phyloP scores from a whole-genome alignment of 345 rosid genomes.

The Camelina hispida region DNA sequence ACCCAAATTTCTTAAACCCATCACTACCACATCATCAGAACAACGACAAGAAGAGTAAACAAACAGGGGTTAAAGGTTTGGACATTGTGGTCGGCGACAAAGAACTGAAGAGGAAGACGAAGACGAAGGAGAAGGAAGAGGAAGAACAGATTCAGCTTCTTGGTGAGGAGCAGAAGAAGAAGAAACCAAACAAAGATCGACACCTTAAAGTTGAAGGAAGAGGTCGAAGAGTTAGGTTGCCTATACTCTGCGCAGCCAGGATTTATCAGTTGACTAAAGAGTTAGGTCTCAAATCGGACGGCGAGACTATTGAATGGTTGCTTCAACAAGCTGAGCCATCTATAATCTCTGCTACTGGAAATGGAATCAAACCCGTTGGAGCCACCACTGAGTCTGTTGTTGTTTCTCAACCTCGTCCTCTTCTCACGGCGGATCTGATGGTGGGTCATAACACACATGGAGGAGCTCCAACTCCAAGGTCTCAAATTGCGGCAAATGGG shows the following conservation, averaged over 20 bases:
- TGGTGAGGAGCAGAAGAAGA: slow-evolving; percentile 1
- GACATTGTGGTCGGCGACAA: slow-evolving; percentile 16
- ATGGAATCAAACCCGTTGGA: slow-evolving; percentile 2
- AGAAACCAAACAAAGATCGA: slow-evolving; percentile 16
- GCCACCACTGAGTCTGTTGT: background rate
- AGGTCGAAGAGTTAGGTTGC: slow-evolving; percentile 26
- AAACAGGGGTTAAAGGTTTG: slow-evolving; percentile 7
- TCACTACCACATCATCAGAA: slow-evolving; percentile 2
- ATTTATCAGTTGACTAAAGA: slow-evolving; percentile 34
- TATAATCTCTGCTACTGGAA: slow-evolving; percentile 32
- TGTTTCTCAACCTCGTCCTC: slow-evolving; percentile 4
- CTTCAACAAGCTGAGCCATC: slow-evolving; percentile 40
- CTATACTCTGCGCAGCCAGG: slow-evolving; percentile 27
- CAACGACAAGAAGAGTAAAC: background rate
- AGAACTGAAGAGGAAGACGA: slow-evolving; percentile 20
- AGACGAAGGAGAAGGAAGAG: background rate
- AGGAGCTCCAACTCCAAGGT: slow-evolving; percentile 15
- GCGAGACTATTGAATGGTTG: slow-evolving; percentile 36
- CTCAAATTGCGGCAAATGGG: slow-evolving; percentile 9
- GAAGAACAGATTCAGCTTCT: background rate
- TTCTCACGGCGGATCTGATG: slow-evolving; percentile 8
- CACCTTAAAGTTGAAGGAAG: slow-evolving; percentile 37
- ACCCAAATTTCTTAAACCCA: slow-evolving; percentile 25
- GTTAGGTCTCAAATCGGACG: slow-evolving; percentile 36
- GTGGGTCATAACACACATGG: background rate